These are phyloP conservation scores for Amanita molliuscula DNA, from an alignment of 768 basidiomycete species.

Conservation along the genomic window DNA sequence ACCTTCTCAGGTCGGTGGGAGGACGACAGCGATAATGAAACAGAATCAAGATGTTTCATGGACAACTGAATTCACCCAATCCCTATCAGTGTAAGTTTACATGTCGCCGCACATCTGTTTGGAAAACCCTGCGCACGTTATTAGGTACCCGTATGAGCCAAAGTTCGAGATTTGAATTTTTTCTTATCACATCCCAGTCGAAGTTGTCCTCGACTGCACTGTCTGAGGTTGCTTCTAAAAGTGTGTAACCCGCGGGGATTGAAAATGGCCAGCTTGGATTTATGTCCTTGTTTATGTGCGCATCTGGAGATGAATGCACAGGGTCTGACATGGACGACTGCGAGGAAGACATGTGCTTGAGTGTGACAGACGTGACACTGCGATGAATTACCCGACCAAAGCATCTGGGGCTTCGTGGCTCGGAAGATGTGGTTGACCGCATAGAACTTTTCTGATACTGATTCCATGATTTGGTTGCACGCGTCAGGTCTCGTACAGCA, in stretches of 20 bases:
- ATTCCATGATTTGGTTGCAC: too few relatives aligned
- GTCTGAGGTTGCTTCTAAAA: slow-evolving; percentile 16
- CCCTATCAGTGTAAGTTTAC: background rate
- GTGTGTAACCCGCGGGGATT: slow-evolving; percentile 42
- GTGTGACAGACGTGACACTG: background rate
- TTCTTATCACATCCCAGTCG: slow-evolving; percentile 57
- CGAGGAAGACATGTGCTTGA: background rate
- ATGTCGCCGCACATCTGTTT: background rate
- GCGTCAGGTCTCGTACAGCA: too few relatives aligned
- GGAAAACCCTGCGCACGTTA: slow-evolving; percentile 32
- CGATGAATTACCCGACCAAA: background rate
- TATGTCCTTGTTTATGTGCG: slow-evolving; percentile 41
- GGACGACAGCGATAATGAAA: slow-evolving; percentile 32
- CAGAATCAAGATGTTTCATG: slow-evolving; percentile 46
- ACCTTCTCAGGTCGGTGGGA: slow-evolving; percentile 24
- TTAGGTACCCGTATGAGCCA: slow-evolving; percentile 67
- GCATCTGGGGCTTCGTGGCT: too few relatives aligned
- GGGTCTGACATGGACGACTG: too few relatives aligned
- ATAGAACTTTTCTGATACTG: too few relatives aligned
- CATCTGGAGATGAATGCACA: slow-evolving; percentile 3
- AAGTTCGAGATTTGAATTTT: slow-evolving; percentile 50
- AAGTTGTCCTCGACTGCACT: slow-evolving; percentile 36
- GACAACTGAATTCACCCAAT: slow-evolving; percentile 37
- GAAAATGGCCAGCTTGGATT: slow-evolving; percentile 49
- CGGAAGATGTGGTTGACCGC: too few relatives aligned